Evolutionary conservation across 2,329 filamentous ascomycete genomes (phyloP), one percentile per base, ranked within the genome.

Genomic region (Xenoacremonium recifei): DNA sequence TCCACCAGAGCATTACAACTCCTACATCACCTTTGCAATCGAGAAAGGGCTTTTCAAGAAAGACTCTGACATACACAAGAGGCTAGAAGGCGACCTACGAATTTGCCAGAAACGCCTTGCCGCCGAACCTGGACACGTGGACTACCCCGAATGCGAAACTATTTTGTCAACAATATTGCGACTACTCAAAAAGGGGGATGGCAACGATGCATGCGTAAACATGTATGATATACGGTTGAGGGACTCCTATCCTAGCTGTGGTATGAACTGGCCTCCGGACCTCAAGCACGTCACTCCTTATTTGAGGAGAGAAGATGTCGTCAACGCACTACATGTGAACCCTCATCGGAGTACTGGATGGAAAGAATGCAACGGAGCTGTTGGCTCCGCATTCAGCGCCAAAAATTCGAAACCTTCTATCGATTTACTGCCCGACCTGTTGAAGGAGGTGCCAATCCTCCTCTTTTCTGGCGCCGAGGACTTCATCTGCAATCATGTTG

Each of bases 221-320:
- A 96, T 97, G 89, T 99, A 99, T 66, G 93, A 99, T 64, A 79
- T 97, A 39, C 88, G 92, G 35, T 76, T 96, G 35, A 83, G 75
- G 50, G 93, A 99, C 65, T 71, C 71, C 6, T 89, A 80, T 64
- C 86, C 88, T 4, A 85, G 84, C 49, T 99, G 93, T 64, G 93
- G 93, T 53, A 96, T 96, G 91, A 92, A 90, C 70, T 99, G 95
- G 95, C 93, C 93, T 21, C 87, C 90, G 50, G 93, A 99, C 67
- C 74, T 99, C 58, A 66, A 68, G 35, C 62, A 78, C 37, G 79
- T 99, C 17, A 88, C 82, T 5, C 89, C 90, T 0, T 99, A 97
- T 64, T 79, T 99, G 39, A 86, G 88, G 44, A 84, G 84, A 42
- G 59, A 73, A n/a, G 89, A 96, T 35, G 93, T 99, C 12, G 73